Base-by-base conservation (phyloP, 2,329 filamentous ascomycete genomes). In the Huntiella bhutanensis region DNA sequence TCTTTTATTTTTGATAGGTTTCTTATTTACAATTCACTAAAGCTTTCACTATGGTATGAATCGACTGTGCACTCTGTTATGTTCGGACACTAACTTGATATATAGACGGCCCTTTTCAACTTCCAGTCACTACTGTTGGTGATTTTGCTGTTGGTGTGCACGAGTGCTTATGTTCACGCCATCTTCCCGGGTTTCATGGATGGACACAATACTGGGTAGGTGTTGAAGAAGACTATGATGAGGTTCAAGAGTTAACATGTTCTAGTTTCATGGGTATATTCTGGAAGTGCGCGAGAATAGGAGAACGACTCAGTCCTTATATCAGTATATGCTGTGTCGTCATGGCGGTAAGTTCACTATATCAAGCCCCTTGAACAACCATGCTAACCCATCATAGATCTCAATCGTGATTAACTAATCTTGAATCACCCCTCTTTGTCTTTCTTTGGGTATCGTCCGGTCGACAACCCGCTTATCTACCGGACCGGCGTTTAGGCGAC, bases 41-140 rank as follows among this genome's bases (percentile, higher is more conserved):
- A 10, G 7, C 22, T 28, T 28, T 3, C 7, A 28, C 22, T 6
- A 28, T 28, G 22, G 22, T 28, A 28, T 28, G 22, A 28, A 28
- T 28, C 3, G 6, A 10, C 22, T 28, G 22, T 28, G 7, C 22
- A 28, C 22, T 28, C 6, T 28, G 8, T 28, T 10, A 8, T 28
- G 22, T 28, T 28, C 22, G 1, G 22, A 28, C 15, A 36, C 41
- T 43, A 47, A 44, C 15, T 11, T 39, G 12, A 15, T 35, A 33
- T 45, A 16, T 57, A 95, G 91, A 82, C 91, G 50, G 91, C 91
- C 47, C 80, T 98, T 58, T 95, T 98, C 78, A 96, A 96, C 67
- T 96, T 98, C 69, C 86, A 95, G 64, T 93, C 86, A 49, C 81
- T 96, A 55, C 75, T 98, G 55, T 76, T 96, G 56, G 88, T 95